phyloP scores from a whole-genome alignment of 495 filamentous ascomycete genomes.

The Podospora conica region DNA sequence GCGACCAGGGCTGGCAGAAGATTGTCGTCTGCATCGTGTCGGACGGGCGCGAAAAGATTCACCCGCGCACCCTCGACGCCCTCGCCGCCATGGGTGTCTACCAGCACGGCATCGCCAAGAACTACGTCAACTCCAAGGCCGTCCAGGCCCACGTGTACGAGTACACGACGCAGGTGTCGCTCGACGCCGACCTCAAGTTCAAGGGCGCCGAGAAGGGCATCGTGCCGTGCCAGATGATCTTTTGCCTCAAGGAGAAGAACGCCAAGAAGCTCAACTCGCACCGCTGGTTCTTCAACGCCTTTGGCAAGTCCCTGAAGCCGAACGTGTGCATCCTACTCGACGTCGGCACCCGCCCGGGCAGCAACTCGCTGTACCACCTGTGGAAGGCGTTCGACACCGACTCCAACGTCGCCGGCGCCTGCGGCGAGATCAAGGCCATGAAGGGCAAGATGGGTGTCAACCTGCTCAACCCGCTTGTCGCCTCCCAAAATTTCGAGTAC shows the following conservation, averaged over 20 bases:
- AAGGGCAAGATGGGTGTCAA: slow-evolving; percentile 79
- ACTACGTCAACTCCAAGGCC: slow-evolving; percentile 86
- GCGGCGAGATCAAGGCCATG: slow-evolving; percentile 94
- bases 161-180: slow-evolving; percentile 95
- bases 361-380: slow-evolving; percentile 87
- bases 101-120: slow-evolving; percentile 97
- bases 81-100: slow-evolving; percentile 97
- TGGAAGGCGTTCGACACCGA: slow-evolving; percentile 99
- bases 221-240: slow-evolving; percentile 97
- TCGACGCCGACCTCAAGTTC: slow-evolving; percentile 93
- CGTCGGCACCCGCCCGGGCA: slow-evolving; percentile 85
- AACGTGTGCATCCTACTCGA: slow-evolving; percentile 97
- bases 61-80: slow-evolving; percentile 91
- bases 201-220: slow-evolving; percentile 99
- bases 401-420: slow-evolving; percentile 92
- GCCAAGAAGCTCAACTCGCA: slow-evolving; percentile 97
- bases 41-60: slow-evolving; percentile 89
- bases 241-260: slow-evolving; percentile 98
- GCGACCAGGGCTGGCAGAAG: slow-evolving; percentile 97
- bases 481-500: slow-evolving; percentile 98
- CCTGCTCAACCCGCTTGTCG: slow-evolving; percentile 89
- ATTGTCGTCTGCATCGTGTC: slow-evolving; percentile 96
- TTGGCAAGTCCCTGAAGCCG: slow-evolving; percentile 84
- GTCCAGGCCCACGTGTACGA: slow-evolving; percentile 92
- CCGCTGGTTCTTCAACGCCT: slow-evolving; percentile 99